Evolutionary conservation across 495 filamentous ascomycete genomes (phyloP), one percentile per base, ranked within the genome.

Genomic region (Glonium stellatum): DNA sequence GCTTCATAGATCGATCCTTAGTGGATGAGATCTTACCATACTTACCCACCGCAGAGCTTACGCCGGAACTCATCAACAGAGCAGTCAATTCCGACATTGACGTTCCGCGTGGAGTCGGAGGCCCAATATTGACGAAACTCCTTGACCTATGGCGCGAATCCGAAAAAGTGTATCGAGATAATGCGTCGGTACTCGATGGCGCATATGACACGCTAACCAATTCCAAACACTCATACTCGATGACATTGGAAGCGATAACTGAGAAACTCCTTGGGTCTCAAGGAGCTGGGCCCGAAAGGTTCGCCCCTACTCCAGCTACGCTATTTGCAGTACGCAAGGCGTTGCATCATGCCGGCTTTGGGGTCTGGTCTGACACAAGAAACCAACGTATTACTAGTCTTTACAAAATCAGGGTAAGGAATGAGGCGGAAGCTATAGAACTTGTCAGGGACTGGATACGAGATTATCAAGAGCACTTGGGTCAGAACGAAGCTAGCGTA

Each of bases 241-340:
- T 85, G 48, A 86, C 78, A 5, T 71, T 92, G 21, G 74, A 80
- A 52, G 79, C 88, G 39, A 81, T 93, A 60, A 79, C 88, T 15
- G 75, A 74, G 49, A 70, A 70, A 36, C 74, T 76, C 15, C 67
- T 86, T 49, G 77, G 73, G 31, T 71, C 48, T 15, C 19, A 31
- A 15, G 48, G 23, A 23, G 25, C 69, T 21, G 50, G 67, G 23
- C 74, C 75, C 15, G 70, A 77, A 18, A 5, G 21, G 4, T 65
- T 57, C 55, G 36, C 8, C 55, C 72, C 81, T 44, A 78, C 80
- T 2, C 69, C 78, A 5, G 70, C 79, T 34, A 79, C 78, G 3
- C 69, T 90, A 0, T 89, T 87, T 70, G 83, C 87, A 0, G 81
- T 92, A 5, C 87, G 90, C 60, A 82, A 78, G 52, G 75, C 82